Conservation (phyloP, 306 rosid species). For the Trifolium repens region DNA sequence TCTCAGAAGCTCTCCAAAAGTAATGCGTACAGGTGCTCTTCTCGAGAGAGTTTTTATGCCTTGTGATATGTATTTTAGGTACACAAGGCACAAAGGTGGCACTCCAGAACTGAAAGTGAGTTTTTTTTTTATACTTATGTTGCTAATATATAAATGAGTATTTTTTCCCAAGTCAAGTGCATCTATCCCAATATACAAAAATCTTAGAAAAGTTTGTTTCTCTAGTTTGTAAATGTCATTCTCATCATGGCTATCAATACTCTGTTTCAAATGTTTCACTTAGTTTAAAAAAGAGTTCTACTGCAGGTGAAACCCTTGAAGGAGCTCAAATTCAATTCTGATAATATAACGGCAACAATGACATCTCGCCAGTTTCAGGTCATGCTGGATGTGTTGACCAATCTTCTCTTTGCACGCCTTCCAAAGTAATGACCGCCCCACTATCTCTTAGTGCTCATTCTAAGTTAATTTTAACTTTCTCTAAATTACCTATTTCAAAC, state of each 20-base stretch:
- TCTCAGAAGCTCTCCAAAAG: conserved; percentile 94
- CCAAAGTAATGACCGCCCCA: conserved; percentile 74
- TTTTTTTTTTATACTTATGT: conserved; percentile 16
- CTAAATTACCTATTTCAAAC: conserved; percentile 27
- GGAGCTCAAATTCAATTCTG: conserved; percentile 90
- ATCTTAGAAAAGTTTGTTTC: conserved; percentile 30
- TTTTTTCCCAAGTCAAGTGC: neutral
- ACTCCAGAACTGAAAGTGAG: conserved; percentile 90
- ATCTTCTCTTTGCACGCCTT: conserved; percentile 89
- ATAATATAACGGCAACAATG: conserved; percentile 90
- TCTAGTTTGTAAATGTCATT: conserved; percentile 30
- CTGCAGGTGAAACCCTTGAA: conserved; percentile 95
- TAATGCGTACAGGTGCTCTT: conserved; percentile 98
- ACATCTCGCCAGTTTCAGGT: conserved; percentile 99
- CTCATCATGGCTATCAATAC: conserved; percentile 32
- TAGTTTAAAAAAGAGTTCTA: conserved; percentile 4
- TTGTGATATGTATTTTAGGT: conserved; percentile 92
- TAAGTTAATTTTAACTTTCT: conserved; percentile 12
- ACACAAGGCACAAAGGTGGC: conserved; percentile 98
- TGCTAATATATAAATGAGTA: conserved; percentile 5
- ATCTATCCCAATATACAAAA: conserved; percentile 13
- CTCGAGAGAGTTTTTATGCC: conserved; percentile 99
- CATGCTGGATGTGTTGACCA: conserved; percentile 90
- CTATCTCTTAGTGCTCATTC: conserved; percentile 30
- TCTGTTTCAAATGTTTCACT: conserved; percentile 26